A percentile compares a stretch with the other conserved stretches of the same genome.
Evolutionary conservation across 2,329 filamentous ascomycete species (phyloP).

Genomic region (Aspergillus persii): DNA sequence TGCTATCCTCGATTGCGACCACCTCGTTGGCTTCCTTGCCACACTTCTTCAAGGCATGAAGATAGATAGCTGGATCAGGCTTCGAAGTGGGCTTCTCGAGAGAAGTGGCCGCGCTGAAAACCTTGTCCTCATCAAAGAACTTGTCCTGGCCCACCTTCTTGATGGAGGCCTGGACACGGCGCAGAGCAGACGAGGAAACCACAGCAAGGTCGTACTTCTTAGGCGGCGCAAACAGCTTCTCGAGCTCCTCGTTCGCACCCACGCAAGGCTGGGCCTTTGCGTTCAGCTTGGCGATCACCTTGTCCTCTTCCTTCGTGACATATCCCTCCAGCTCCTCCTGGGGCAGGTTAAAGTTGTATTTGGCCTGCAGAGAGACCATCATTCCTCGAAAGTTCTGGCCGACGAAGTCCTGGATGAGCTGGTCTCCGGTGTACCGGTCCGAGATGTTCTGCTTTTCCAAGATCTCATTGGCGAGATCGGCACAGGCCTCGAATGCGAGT

Average conservation of each 20-base stretch:
- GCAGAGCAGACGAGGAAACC: constrained; percentile 75
- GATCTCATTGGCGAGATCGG: constrained; percentile 84
- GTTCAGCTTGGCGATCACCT: constrained; percentile 77
- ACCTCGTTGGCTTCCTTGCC: constrained; percentile 69
- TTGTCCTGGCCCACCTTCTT: constrained; percentile 75
- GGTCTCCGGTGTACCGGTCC: constrained; percentile 71
- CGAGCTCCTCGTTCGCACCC: constrained; percentile 66
- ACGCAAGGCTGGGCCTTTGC: constrained; percentile 65
- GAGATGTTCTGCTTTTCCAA: constrained; percentile 64
- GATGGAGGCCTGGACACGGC: constrained; percentile 73
- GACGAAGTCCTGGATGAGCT: constrained; percentile 82
- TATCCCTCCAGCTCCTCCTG: constrained; percentile 69
- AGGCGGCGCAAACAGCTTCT: constrained; percentile 55
- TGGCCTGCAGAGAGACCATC: constrained; percentile 72
- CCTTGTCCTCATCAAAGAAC: constrained; percentile 71
- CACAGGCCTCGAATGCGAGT: constrained; percentile 87
- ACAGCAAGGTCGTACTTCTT: constrained; percentile 73
- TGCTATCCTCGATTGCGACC: constrained; percentile 84
- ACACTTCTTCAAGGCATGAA: constrained; percentile 71
- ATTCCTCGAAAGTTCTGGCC: constrained; percentile 95
- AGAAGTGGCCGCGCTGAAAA: constrained; percentile 80
- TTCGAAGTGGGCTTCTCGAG: constrained; percentile 80
- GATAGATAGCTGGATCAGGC: constrained; percentile 86
- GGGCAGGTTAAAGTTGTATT: constrained; percentile 69
- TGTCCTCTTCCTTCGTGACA: constrained; percentile 74